These are phyloP conservation scores for Gaultheria prostrata DNA, from an alignment of 148 eudicot genomes.

Conservation along the genomic window DNA sequence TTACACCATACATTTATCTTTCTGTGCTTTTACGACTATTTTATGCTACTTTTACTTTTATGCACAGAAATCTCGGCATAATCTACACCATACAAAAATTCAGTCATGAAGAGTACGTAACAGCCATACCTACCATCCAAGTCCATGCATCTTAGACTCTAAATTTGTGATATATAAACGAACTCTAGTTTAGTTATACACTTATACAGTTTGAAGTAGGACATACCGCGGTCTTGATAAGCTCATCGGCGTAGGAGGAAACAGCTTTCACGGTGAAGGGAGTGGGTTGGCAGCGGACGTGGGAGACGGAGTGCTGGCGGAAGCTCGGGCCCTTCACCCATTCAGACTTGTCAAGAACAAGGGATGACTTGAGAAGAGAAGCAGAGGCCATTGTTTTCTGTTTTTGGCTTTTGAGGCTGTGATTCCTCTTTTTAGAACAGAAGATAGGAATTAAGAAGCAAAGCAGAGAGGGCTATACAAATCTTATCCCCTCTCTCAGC, in stretches of 20 bases:
- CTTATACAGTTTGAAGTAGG: not conserved
- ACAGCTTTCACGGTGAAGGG: conserved; percentile 52
- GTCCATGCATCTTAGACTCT: not conserved
- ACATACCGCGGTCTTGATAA: conserved; percentile 83
- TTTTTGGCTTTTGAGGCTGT: not conserved
- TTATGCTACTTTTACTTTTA: not conserved
- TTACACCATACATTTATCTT: not conserved
- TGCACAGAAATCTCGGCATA: not conserved
- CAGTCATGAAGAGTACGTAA: not conserved
- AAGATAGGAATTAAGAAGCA: not conserved
- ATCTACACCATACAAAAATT: not conserved
- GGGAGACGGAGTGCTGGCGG: conserved; percentile 48
- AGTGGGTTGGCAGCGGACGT: conserved; percentile 39
- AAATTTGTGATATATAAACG: not conserved
- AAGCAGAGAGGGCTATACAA: not conserved
- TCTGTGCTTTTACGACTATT: not conserved
- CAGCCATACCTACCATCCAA: not conserved
- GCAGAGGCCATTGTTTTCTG: conserved; percentile 65
- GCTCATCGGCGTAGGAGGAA: conserved; percentile 81
- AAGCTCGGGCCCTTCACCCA: conserved; percentile 75
- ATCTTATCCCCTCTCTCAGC: conserved; percentile 47
- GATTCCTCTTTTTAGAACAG: not conserved
- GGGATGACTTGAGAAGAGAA: conserved; percentile 73
- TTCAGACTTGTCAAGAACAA: conserved; percentile 78
- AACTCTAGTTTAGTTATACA: not conserved